Evolutionary conservation across 2,329 filamentous ascomycete genomes (phyloP).

Genomic region (Pyricularia sp.): DNA sequence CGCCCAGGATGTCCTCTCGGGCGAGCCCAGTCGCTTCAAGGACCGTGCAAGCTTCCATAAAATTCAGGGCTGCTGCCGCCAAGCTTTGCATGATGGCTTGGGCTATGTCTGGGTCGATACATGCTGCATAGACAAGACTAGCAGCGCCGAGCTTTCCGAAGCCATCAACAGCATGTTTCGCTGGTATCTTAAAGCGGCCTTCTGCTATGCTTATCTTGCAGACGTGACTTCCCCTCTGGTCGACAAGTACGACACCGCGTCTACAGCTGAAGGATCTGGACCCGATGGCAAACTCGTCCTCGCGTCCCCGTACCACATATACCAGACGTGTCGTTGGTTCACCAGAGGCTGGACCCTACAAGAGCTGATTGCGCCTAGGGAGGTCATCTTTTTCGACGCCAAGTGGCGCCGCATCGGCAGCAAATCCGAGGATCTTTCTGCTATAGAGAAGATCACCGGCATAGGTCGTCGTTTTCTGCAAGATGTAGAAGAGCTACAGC

Average conservation of each 20-base stretch:
- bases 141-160: slow-evolving; percentile 20
- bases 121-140: slow-evolving; percentile 23
- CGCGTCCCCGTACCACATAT: neutral
- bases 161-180: slow-evolving; percentile 14
- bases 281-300: neutral
- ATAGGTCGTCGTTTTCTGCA: slow-evolving; percentile 14
- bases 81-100: slow-evolving; percentile 13
- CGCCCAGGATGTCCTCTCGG: slow-evolving; percentile 11
- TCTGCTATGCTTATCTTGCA: slow-evolving; percentile 21
- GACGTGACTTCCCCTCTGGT: slow-evolving; percentile 10
- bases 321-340: slow-evolving; percentile 6
- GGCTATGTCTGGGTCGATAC: slow-evolving; percentile 24
- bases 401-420: slow-evolving; percentile 12
- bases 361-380: slow-evolving; percentile 10
- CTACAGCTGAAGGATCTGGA: neutral
- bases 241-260: neutral
- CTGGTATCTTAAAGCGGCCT: slow-evolving; percentile 20
- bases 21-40: neutral
- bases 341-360: slow-evolving; percentile 13
- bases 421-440: slow-evolving; percentile 12
- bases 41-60: slow-evolving; percentile 14
- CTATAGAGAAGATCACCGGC: slow-evolving; percentile 12
- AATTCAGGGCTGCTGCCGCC: slow-evolving; percentile 11
- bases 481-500: neutral
- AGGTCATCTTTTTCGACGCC: slow-evolving; percentile 10